A percentile compares a stretch with the other conserved stretches of the same genome.
Evolutionary conservation across 2,329 filamentous ascomycete genomes (phyloP).

Genomic region (Claviceps sp.): DNA sequence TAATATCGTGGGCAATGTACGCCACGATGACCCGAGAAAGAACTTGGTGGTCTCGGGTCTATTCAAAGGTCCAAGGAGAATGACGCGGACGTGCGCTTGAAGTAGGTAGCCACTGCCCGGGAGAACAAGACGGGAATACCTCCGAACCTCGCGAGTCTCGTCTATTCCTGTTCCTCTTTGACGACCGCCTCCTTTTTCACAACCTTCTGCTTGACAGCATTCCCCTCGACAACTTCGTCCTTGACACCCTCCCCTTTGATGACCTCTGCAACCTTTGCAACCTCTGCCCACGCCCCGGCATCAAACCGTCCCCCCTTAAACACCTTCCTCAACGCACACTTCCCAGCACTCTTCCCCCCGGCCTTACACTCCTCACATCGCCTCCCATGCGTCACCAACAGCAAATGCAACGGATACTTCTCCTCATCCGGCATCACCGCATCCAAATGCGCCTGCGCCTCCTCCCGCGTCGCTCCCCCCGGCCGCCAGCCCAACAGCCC

Average conservation of each 20-base stretch:
- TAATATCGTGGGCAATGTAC: too few species aligned
- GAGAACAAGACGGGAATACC: too few species aligned
- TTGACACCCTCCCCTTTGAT: not conserved
- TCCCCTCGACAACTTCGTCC: not conserved
- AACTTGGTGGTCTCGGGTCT: too few species aligned
- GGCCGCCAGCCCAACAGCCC: slow-evolving; percentile 37
- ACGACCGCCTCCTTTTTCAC: not conserved
- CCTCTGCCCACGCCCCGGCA: slow-evolving; percentile 7
- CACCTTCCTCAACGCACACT: slow-evolving; percentile 27
- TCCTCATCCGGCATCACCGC: slow-evolving; percentile 30
- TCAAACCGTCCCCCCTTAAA: slow-evolving; percentile 18
- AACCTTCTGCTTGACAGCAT: not conserved
- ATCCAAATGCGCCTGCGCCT: slow-evolving; percentile 37
- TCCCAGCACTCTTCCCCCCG: slow-evolving; percentile 24
- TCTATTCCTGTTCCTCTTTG: not conserved
- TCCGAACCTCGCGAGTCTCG: too few species aligned
- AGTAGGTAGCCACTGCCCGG: too few species aligned
- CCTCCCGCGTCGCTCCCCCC: slow-evolving; percentile 24
- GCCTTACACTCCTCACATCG: slow-evolving; percentile 31
- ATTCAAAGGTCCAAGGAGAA: too few species aligned
- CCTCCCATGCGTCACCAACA: slow-evolving; percentile 35
- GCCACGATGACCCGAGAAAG: too few species aligned
- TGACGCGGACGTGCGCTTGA: too few species aligned
- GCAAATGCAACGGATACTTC: slow-evolving; percentile 36
- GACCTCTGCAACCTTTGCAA: not conserved